Conservation (phyloP, 305 asterid species). For the Fraxinus nigra region DNA sequence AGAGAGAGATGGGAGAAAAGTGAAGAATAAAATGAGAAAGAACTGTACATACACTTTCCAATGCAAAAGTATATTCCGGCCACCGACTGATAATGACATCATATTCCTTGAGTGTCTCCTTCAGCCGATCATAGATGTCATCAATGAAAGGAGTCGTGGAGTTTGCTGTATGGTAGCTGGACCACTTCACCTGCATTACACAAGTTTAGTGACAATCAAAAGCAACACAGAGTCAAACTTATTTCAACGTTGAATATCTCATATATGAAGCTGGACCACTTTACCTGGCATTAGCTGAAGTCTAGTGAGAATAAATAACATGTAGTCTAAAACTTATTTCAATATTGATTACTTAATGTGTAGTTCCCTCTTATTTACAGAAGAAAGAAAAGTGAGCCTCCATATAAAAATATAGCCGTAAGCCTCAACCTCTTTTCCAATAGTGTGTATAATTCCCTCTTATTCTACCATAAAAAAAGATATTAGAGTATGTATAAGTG, state of each 20-base stretch:
- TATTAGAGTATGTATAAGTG: not conserved
- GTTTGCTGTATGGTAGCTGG: conserved; percentile 46
- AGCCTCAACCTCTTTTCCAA: not conserved
- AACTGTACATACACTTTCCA: conserved; percentile 63
- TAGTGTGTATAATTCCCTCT: not conserved
- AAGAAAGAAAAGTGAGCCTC: not conserved
- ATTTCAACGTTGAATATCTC: not conserved
- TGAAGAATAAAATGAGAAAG: not conserved
- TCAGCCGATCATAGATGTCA: conserved; percentile 66
- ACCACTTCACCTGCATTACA: conserved; percentile 56
- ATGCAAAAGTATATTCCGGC: conserved; percentile 79
- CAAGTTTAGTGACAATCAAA: conserved; percentile 20
- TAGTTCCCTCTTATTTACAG: not conserved
- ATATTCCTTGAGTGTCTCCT: conserved; percentile 72
- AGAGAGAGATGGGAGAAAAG: not conserved
- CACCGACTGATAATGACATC: conserved; percentile 82
- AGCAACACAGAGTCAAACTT: conserved; percentile 7
- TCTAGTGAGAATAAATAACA: not conserved
- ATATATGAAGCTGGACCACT: not conserved
- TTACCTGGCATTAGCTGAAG: not conserved
- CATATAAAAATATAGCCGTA: not conserved
- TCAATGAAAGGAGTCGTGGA: conserved; percentile 73
- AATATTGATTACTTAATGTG: not conserved
- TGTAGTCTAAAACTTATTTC: not conserved
- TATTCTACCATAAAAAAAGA: not conserved